Conservation (phyloP, 2,329 filamentous ascomycete genomes). For the Sclerotinia minor region DNA sequence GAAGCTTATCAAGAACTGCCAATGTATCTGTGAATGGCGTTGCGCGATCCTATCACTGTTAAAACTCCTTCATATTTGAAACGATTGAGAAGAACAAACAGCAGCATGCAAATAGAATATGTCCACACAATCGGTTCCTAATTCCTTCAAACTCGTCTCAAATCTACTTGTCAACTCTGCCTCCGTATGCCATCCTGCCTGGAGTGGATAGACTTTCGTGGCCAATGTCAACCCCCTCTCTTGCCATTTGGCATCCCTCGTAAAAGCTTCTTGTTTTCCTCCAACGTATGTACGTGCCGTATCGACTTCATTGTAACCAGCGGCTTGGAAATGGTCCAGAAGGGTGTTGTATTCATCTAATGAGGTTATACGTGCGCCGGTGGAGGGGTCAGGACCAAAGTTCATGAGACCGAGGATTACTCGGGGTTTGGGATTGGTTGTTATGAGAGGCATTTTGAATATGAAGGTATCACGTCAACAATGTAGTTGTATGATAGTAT, state of each 20-base stretch:
- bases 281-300: slow-evolving; percentile 75
- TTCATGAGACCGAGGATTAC: slow-evolving; percentile 87
- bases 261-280: slow-evolving; percentile 76
- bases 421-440: slow-evolving; percentile 49
- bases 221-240: slow-evolving; percentile 75
- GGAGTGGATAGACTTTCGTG: slow-evolving; percentile 72
- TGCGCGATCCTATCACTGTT: slow-evolving; percentile 51
- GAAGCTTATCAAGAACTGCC: slow-evolving; percentile 73
- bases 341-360: slow-evolving; percentile 66
- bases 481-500: background rate
- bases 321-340: slow-evolving; percentile 73
- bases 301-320: slow-evolving; percentile 82
- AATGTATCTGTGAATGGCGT: slow-evolving; percentile 80
- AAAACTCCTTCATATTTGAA: background rate
- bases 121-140: slow-evolving; percentile 73
- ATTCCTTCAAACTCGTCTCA: slow-evolving; percentile 67
- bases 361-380: slow-evolving; percentile 71
- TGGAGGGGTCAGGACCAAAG: slow-evolving; percentile 64
- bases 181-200: slow-evolving; percentile 60
- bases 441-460: slow-evolving; percentile 38
- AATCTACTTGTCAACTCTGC: slow-evolving; percentile 65
- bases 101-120: slow-evolving; percentile 77
- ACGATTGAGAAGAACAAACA: slow-evolving; percentile 26
- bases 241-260: slow-evolving; percentile 73
- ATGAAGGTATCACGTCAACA: too few relatives aligned